Evolutionary conservation across 2,329 filamentous ascomycete species (phyloP), one percentile per base, ranked within the genome.

Genomic region (Botrytis cinerea): DNA sequence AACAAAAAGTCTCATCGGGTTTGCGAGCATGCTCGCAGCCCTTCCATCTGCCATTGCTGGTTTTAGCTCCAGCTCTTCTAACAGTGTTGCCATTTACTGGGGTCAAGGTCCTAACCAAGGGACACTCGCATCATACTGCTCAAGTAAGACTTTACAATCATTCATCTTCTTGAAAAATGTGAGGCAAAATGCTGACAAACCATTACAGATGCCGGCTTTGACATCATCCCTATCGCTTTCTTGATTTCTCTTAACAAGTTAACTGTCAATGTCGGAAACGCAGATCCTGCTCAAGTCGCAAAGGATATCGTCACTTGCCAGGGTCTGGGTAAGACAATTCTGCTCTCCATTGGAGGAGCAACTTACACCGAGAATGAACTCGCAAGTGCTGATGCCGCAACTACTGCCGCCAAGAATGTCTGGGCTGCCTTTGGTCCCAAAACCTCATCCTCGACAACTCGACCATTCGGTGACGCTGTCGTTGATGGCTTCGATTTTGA

Each of bases 401-500:
- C 84, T 32, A 80, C 83, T 1, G 87, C 87, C 2, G 92, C 92
- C 0, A 82, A 91, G 72, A 84, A 87, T 35, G 83, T 94, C 73
- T 94, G 92, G 92, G 84, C 87, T 71, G 91, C 90, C 75, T 94
- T 93, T 80, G 92, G 92, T 2, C 89, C 91, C 6, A 79, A 81
- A 18, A 83, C 82, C 45, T 84, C 82, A 54, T 57, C 57, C 22
- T 82, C 81, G 1, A 83, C 83, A 16, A 84, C 88, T 73, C 88
- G 92, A 20, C 92, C 92, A 1, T 94, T 94, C 80, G 90, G 90
- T 72, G 82, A 83, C 20, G 88, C 89, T 12, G 84, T 88, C 9
- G 83, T 94, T 63, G 91, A 94, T 80, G 92, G 92, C 9, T 93
- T 94, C 81, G 92, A 94, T 82, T 89, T 94, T 76, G 92, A 94